Conservation (phyloP, 805 yeast species). For the Zygotorulaspora florentina region DNA sequence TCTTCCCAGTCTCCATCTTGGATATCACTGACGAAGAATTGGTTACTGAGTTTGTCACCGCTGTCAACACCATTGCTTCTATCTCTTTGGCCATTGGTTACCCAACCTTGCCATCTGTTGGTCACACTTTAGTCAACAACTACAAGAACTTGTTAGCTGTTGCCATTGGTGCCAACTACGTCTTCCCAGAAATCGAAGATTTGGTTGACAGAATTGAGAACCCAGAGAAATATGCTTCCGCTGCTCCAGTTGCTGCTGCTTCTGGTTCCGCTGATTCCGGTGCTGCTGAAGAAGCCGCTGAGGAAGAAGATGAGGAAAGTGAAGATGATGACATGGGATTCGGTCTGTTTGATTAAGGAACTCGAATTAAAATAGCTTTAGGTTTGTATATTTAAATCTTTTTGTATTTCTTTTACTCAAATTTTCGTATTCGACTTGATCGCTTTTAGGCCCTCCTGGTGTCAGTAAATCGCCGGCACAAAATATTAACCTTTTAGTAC, state of each 20-base stretch:
- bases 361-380: constrained; percentile 4
- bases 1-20: constrained; percentile 93
- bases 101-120: constrained; percentile 99
- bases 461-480: background rate
- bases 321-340: constrained; percentile 89
- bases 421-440: background rate
- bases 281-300: constrained; percentile 69
- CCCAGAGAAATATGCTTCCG: constrained; percentile 99
- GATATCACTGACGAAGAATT: constrained; percentile 98
- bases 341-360: constrained; percentile 92
- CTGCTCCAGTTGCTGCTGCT: constrained; percentile 96
- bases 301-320: constrained; percentile 66
- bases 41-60: constrained; percentile 84
- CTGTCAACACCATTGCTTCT: constrained; percentile 90
- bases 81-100: constrained; percentile 96
- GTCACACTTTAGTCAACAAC: constrained; percentile 97
- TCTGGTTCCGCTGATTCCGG: constrained; percentile 55
- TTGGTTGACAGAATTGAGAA: constrained; percentile 99
- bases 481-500: background rate
- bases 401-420: constrained; percentile 6
- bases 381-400: background rate
- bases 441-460: background rate
- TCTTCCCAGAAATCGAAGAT: constrained; percentile 98
- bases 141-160: constrained; percentile 98
- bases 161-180: constrained; percentile 97